These are phyloP conservation scores for Hortiboletus campestris DNA, from an alignment of 768 basidiomycete genomes.

Conservation along the genomic window DNA sequence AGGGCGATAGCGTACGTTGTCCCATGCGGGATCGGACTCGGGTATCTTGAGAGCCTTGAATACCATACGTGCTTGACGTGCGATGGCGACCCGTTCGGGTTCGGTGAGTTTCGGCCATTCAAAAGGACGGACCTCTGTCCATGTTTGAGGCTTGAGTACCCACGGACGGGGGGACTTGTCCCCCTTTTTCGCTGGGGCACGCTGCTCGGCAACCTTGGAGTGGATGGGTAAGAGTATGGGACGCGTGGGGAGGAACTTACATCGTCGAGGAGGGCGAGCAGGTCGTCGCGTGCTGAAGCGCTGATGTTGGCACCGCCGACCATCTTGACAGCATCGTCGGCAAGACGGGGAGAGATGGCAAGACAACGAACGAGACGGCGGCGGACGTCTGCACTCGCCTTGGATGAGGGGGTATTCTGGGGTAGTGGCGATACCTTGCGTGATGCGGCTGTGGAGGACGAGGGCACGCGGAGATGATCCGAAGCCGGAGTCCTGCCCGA, in stretches of 20 bases:
- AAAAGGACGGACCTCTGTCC: conserved; percentile 70
- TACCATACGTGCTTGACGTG: conserved; percentile 48
- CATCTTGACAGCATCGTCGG: conserved; percentile 37
- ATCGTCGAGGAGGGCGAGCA: conserved; percentile 49
- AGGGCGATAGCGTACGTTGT: conserved; percentile 42
- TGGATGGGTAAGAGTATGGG: not conserved
- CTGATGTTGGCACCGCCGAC: conserved; percentile 44
- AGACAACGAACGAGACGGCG: conserved; percentile 50
- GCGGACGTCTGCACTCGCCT: conserved; percentile 24
- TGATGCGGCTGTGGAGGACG: conserved; percentile 28
- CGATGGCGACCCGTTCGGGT: conserved; percentile 46
- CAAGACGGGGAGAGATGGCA: conserved; percentile 48
- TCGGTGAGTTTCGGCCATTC: conserved; percentile 55
- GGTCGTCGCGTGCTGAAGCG: conserved; percentile 36
- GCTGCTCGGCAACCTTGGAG: conserved; percentile 51
- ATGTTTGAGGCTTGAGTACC: conserved; percentile 53
- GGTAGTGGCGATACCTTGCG: conserved; percentile 33
- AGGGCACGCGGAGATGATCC: conserved; percentile 30
- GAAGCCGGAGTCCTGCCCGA: conserved; percentile 29
- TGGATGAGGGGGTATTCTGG: conserved; percentile 17
- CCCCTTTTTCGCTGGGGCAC: conserved; percentile 31
- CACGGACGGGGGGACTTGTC: conserved; percentile 44
- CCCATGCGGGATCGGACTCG: conserved; percentile 63
- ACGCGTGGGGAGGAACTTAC: conserved; percentile 32
- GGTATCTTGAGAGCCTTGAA: conserved; percentile 54